These are phyloP conservation scores for Puccinia polysora DNA, from an alignment of 1,284 basidiomycete genomes.

Conservation along the genomic window DNA sequence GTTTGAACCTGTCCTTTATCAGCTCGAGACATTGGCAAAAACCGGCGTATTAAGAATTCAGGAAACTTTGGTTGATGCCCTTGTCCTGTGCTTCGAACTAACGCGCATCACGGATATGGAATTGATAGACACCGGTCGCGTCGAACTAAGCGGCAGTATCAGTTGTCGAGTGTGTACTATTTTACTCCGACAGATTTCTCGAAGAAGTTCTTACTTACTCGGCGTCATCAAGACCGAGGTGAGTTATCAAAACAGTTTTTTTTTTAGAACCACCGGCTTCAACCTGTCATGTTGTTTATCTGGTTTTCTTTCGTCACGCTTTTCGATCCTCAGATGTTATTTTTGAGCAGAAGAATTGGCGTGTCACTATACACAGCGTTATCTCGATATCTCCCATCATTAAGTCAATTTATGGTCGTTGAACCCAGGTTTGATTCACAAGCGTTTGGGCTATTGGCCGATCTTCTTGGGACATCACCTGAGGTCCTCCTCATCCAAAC, in stretches of 20 bases:
- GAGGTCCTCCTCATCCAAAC: conserved; percentile 31
- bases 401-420: conserved; percentile 28
- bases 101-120: conserved; percentile 20
- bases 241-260: not conserved
- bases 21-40: conserved; percentile 19
- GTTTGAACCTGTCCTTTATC: conserved; percentile 18
- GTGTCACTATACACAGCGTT: conserved; percentile 20
- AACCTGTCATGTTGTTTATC: not conserved
- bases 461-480: conserved; percentile 25
- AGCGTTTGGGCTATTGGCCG: conserved; percentile 13
- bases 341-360: conserved; percentile 22
- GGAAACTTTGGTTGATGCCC: conserved; percentile 29
- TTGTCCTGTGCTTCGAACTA: conserved; percentile 36
- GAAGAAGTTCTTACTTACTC: conserved; percentile 35
- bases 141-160: conserved; percentile 16
- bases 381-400: conserved; percentile 16
- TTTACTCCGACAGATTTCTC: conserved; percentile 38
- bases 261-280: not conserved
- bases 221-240: conserved; percentile 40
- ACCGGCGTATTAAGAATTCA: conserved; percentile 18
- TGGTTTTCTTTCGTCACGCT: conserved; percentile 2
- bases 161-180: conserved; percentile 36
- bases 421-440: conserved; percentile 28
- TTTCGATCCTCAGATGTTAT: conserved; percentile 16
- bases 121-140: conserved; percentile 10